A percentile compares a stretch with the other conserved stretches of the same genome.
Evolutionary conservation across 345 rosid species (phyloP).

Genomic region (Arabidopsis suecica): DNA sequence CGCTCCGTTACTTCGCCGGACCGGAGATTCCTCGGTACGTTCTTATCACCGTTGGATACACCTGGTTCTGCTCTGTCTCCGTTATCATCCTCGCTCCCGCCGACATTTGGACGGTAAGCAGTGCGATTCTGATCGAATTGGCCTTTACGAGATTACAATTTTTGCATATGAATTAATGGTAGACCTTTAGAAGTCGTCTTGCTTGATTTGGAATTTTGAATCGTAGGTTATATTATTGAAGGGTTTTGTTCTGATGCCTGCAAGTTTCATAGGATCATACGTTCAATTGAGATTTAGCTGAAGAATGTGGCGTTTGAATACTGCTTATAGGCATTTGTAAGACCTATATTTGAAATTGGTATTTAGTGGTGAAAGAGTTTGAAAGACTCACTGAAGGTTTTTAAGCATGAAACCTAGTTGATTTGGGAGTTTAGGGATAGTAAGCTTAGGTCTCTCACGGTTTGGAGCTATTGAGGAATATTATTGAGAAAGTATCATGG

Average conservation of each 20-base stretch:
- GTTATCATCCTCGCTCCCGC: constrained; percentile 98
- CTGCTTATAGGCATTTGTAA: not conserved
- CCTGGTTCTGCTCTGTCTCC: constrained; percentile 98
- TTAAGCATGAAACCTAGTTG: constrained; percentile 1
- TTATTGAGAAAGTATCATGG: not conserved
- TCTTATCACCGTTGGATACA: constrained; percentile 87
- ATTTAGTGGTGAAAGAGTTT: not conserved
- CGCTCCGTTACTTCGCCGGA: constrained; percentile 88
- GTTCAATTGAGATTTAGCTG: not conserved
- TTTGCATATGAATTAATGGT: not conserved
- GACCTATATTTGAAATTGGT: not conserved
- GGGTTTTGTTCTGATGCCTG: not conserved
- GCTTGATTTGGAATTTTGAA: constrained; percentile 19
- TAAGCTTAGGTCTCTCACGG: constrained; percentile 1
- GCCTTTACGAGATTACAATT: not conserved
- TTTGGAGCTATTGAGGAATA: not conserved
- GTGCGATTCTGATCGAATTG: constrained; percentile 13
- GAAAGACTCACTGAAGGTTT: constrained; percentile 2
- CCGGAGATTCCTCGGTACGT: constrained; percentile 96
- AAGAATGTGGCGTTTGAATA: constrained; percentile 24
- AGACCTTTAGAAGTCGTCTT: not conserved
- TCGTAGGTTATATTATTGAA: not conserved
- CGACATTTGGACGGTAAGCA: constrained; percentile 85
- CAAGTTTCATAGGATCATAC: not conserved
- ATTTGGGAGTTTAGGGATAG: not conserved